Evolutionary conservation across 305 asterid species (phyloP), one percentile per base, ranked within the genome.

Genomic region (Striga hermonthica): DNA sequence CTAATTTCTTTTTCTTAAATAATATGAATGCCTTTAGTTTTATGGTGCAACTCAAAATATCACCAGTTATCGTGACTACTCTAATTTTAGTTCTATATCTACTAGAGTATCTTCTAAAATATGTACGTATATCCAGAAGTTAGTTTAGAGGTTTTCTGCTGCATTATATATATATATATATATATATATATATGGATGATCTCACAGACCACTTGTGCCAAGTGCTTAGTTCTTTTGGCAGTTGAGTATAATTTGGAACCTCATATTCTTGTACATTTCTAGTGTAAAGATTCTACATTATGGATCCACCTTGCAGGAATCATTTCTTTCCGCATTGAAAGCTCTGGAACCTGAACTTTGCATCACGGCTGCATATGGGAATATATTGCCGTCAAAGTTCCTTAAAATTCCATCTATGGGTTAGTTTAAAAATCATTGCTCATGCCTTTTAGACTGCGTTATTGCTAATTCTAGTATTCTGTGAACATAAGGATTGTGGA

Each of bases 291-390:
- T 39, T 40, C 43, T 64, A 36, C 41, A 65, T 45, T 6, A 4
- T 56, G 35, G 14, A 10, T 7, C 16, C 67, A 8, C 31, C 52
- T 11, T 76, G 78, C 86, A 89, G 98, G 97, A 92, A 77, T 61
- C 85, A 5, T 92, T 92, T 77, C 81, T 92, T 56, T 68, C 70
- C 55, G 71, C 76, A 61, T 82, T 92, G 37, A 77, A 76, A 72
- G 85, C 84, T 67, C 77, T 92, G 87, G 94, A 87, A 74, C 96
- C 98, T 47, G 94, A 87, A 67, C 95, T 92, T 75, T 92, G 97
- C 78, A 80, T 92, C 73, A 92, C 96, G 70, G 97, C 97, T 68
- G 98, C 98, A 38, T 92, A 92, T 61, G 98, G 98, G 77, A 92
- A 89, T 79, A 92, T 92, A 65, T 75, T 92, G 67, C 96, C 98